These are phyloP conservation scores for Colletotrichum horii DNA, from an alignment of 2,329 filamentous ascomycete genomes.

Conservation along the genomic window DNA sequence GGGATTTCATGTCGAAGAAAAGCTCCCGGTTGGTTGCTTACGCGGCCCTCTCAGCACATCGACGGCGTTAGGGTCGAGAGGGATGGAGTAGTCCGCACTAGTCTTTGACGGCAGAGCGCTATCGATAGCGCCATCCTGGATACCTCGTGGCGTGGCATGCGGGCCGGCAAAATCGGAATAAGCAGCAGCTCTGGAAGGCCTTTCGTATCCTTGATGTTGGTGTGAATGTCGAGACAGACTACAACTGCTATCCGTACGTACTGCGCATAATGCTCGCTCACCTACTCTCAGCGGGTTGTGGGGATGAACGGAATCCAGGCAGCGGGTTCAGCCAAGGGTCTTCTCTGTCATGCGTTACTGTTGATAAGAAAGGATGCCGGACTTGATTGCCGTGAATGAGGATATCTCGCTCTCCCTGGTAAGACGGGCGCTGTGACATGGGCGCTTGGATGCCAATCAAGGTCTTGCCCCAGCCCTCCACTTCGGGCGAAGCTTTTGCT, in stretches of 20 bases:
- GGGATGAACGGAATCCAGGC: not conserved
- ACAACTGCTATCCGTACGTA: not conserved
- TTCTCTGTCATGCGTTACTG: not conserved
- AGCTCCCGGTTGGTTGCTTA: slow-evolving; percentile 4
- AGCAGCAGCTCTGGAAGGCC: not conserved
- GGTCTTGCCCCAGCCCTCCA: not conserved
- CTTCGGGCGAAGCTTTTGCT: slow-evolving; percentile 19
- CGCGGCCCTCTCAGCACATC: slow-evolving; percentile 9
- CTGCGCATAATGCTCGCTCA: not conserved
- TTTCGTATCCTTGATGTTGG: not conserved
- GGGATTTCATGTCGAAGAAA: not conserved
- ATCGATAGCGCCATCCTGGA: slow-evolving; percentile 18
- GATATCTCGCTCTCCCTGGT: not conserved
- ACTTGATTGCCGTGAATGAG: not conserved
- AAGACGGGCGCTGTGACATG: not conserved
- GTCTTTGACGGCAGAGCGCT: slow-evolving; percentile 3
- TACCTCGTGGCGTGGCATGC: slow-evolving; percentile 15
- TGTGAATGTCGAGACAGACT: not conserved
- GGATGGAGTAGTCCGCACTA: slow-evolving; percentile 1
- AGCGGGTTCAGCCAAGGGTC: not conserved
- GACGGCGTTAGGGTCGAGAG: not conserved
- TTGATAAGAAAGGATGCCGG: not conserved
- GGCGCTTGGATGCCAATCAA: not conserved
- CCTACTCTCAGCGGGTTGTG: not conserved
- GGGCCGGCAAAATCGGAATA: slow-evolving; percentile 10